Evolutionary conservation across 106 monocot genomes (phyloP).

Genomic region (Vanilla planifolia): DNA sequence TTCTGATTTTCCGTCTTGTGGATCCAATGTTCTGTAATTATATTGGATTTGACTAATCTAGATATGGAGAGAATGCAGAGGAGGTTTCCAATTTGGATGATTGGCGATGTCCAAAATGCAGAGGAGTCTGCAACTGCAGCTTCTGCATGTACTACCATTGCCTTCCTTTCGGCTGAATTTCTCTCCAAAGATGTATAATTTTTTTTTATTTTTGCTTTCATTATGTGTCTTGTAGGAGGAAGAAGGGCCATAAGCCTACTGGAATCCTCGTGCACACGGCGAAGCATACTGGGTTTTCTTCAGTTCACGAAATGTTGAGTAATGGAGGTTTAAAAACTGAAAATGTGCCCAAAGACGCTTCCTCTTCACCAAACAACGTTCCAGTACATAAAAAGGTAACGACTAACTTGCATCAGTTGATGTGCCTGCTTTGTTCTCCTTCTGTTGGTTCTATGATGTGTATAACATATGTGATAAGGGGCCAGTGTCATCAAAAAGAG

Average conservation of each 20-base stretch:
- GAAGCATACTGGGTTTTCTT: constrained; percentile 57
- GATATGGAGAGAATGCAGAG: constrained; percentile 17
- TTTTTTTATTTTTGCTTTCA: neutral
- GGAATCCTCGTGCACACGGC: constrained; percentile 58
- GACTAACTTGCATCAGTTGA: neutral
- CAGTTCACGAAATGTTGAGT: constrained; percentile 53
- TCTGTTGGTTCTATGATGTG: neutral
- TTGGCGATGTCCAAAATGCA: constrained; percentile 22
- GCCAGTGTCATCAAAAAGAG: constrained; percentile 7
- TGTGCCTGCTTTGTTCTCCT: neutral
- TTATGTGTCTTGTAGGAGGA: constrained; percentile 40
- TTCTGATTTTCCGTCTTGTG: neutral
- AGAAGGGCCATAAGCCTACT: constrained; percentile 65
- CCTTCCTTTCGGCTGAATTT: neutral
- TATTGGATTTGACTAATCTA: neutral
- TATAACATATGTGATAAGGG: neutral
- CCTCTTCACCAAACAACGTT: neutral
- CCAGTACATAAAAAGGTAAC: neutral
- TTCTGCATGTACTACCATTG: constrained; percentile 18
- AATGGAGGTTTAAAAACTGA: neutral
- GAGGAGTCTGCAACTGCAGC: constrained; percentile 22
- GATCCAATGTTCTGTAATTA: neutral
- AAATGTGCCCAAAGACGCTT: neutral
- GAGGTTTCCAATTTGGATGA: constrained; percentile 6
- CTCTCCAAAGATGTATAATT: too few relatives aligned